Percentiles rank a stretch among this genome's conserved stretches.
phyloP scores from a whole-genome alignment of 2,329 filamentous ascomycete genomes.

The Pleomassaria siparia region DNA sequence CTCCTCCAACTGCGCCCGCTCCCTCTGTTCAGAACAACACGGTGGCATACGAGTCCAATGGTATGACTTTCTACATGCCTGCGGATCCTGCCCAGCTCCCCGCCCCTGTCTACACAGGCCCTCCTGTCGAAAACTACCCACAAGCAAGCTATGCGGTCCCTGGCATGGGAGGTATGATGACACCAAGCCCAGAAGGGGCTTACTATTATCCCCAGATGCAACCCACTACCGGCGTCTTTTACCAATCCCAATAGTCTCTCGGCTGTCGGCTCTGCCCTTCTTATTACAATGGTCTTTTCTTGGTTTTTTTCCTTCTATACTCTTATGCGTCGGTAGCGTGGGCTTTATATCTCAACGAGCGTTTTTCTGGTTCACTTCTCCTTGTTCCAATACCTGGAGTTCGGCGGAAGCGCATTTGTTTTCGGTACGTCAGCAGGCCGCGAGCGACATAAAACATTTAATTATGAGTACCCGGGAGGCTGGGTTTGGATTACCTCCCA shows the following conservation, averaged over 20 bases:
- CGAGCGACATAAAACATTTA: slow-evolving; percentile 11
- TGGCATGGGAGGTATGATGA: slow-evolving; percentile 80
- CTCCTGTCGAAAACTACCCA: slow-evolving; percentile 49
- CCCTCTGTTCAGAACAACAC: slow-evolving; percentile 52
- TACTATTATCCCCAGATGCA: slow-evolving; percentile 60
- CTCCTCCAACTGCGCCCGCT: slow-evolving; percentile 34
- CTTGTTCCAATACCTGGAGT: slow-evolving; percentile 8
- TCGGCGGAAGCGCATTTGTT: slow-evolving; percentile 2
- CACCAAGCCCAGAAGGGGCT: slow-evolving; percentile 56
- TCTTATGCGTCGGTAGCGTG: slow-evolving; percentile 4
- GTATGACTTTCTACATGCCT: slow-evolving; percentile 98
- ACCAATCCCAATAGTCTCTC: slow-evolving; percentile 45
- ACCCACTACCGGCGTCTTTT: slow-evolving; percentile 57
- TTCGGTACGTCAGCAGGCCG: slow-evolving; percentile 4
- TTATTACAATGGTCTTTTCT: neutral
- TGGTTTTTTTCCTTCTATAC: slow-evolving; percentile 1
- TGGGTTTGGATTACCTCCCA: slow-evolving; percentile 2
- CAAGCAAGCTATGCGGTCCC: slow-evolving; percentile 56
- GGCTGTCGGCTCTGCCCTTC: neutral
- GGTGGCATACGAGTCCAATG: slow-evolving; percentile 85
- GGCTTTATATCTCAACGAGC: slow-evolving; percentile 4
- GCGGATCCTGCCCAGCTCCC: slow-evolving; percentile 72
- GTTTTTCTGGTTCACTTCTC: neutral
- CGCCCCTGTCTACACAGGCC: slow-evolving; percentile 19
- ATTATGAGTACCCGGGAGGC: slow-evolving; percentile 10